phyloP scores from a whole-genome alignment of 2,329 filamentous ascomycete species.

The Xylaria sp. region DNA sequence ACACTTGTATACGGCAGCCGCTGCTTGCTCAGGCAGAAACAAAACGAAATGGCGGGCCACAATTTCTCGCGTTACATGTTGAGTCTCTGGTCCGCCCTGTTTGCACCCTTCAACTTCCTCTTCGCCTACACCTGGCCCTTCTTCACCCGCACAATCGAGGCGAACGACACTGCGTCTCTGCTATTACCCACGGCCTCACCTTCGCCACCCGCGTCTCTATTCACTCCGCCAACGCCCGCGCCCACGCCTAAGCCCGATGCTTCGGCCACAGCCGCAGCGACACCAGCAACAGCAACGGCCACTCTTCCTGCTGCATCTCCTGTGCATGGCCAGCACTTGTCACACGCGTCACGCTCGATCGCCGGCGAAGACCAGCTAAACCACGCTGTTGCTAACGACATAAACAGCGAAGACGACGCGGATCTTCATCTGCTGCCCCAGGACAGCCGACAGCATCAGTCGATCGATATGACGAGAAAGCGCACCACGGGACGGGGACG shows the following conservation, averaged over 20 bases:
- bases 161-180: constrained; percentile 14
- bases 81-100: constrained; percentile 43
- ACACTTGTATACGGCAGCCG: too few relatives aligned
- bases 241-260: neutral
- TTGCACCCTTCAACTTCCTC: constrained; percentile 43
- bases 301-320: neutral
- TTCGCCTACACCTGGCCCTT: constrained; percentile 39
- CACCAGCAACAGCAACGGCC: neutral
- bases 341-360: constrained; percentile 14
- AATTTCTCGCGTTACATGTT: constrained; percentile 43
- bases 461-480: constrained; percentile 38
- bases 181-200: constrained; percentile 15
- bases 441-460: constrained; percentile 19
- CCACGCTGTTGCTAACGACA: neutral
- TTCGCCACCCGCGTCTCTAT: constrained; percentile 8
- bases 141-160: constrained; percentile 27
- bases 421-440: constrained; percentile 24
- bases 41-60: constrained; percentile 43
- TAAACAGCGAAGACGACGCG: constrained; percentile 3
- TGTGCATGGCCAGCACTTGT: constrained; percentile 17
- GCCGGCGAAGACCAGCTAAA: constrained; percentile 3
- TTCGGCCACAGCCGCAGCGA: neutral
- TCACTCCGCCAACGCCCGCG: constrained; percentile 2
- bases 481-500: constrained; percentile 40
- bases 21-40: neutral